These are phyloP conservation scores for Ascoidea asiatica DNA, from an alignment of 805 yeast genomes.

Conservation along the genomic window DNA sequence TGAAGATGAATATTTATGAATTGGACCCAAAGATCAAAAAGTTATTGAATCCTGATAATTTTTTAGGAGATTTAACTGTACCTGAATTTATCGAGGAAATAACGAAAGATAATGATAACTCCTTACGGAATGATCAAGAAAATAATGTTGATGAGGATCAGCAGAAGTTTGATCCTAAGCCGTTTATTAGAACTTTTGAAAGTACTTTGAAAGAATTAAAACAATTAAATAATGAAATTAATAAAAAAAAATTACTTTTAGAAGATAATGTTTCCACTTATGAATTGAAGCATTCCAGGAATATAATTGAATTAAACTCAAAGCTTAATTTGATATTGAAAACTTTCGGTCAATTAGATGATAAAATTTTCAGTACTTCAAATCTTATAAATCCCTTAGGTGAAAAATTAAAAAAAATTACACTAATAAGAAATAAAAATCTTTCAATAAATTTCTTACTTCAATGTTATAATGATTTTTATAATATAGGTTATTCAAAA, in stretches of 20 bases:
- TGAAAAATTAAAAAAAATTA: slow-evolving; percentile 49
- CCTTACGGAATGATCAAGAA: slow-evolving; percentile 20
- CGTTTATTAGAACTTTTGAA: slow-evolving; percentile 88
- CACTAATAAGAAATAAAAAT: slow-evolving; percentile 63
- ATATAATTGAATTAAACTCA: slow-evolving; percentile 41
- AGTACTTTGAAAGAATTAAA: slow-evolving; percentile 64
- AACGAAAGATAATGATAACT: slow-evolving; percentile 43
- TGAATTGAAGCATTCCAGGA: slow-evolving; percentile 56
- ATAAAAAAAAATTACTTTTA: slow-evolving; percentile 32
- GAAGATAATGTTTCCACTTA: slow-evolving; percentile 43
- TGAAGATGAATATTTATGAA: slow-evolving; percentile 11
- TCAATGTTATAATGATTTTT: slow-evolving; percentile 65
- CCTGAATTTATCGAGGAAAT: slow-evolving; percentile 72
- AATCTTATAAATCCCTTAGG: slow-evolving; percentile 57
- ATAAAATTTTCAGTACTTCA: slow-evolving; percentile 40
- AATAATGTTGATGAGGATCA: slow-evolving; percentile 11
- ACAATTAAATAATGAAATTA: slow-evolving; percentile 43
- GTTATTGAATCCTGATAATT: slow-evolving; percentile 7
- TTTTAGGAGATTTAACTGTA: slow-evolving; percentile 46
- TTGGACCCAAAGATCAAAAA: slow-evolving; percentile 6
- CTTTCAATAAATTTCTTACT: slow-evolving; percentile 59
- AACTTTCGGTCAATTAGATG: slow-evolving; percentile 38
- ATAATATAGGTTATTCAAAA: slow-evolving; percentile 32
- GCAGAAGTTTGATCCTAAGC: slow-evolving; percentile 65
- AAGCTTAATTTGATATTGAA: slow-evolving; percentile 30